Base-by-base conservation (phyloP, 345 rosid species). In the Euphorbia pulcherrima region DNA sequence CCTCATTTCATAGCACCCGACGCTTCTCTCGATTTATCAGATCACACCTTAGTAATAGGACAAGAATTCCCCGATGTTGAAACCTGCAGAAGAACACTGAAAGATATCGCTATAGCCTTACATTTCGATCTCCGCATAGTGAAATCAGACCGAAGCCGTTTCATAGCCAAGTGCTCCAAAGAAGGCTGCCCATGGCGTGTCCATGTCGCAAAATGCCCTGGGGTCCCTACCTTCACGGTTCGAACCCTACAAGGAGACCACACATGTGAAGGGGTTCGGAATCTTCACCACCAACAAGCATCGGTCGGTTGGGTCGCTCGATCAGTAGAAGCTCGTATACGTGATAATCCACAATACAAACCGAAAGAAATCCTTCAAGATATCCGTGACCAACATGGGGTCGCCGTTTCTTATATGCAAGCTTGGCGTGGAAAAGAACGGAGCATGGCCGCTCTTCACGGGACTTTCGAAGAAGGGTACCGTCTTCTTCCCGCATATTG, bases 371-470 rank as follows among this genome's bases (percentile, higher is more conserved):
- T 94, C 54, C 80, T 94, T 79, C 97, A 94, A 78, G 97, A 90
- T 65, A 94, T 94, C 70, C 87, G 93, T 5, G 97, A 94, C 51
- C 84, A 84, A 77, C 99, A 94, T 77, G 99, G 99, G 24, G 99
- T 94, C 80, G 93, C 95, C 2, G 99, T 94, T 60, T 94, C 99
- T 68, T 94, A 94, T 74, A 94, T 94, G 99, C 99, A 94, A 79
- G 99, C 99, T 59, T 94, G 99, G 99, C 99, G 99, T 1, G 99
- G 99, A 72, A 94, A 94, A 79, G 99, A 94, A 79, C 88, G 99
- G 17, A 87, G 96, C 79, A 94, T 94, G 99, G 99, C 99, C 53
- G 92, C 99, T 17, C 99, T 94, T 75, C 97, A 94, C 56, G 99
- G 99, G 33, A 94, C 99, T 48, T 94, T 80, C 65, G 99, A 94